Evolutionary conservation across 2,329 filamentous ascomycete genomes (phyloP), one percentile per base, ranked within the genome.

Genomic region (Clonostachys solani): DNA sequence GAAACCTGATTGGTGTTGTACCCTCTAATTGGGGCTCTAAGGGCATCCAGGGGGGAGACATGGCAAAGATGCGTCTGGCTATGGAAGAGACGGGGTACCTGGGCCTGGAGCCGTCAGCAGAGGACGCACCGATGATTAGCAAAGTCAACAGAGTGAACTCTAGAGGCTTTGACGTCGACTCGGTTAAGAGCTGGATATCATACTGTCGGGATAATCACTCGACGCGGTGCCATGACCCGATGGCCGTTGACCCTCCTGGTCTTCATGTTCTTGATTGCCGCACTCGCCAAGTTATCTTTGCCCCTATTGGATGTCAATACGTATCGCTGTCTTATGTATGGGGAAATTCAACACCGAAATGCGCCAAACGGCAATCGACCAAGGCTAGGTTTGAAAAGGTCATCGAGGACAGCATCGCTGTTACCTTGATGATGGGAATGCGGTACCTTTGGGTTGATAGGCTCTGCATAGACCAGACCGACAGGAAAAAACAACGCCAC

Each of bases 371-470:
- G 36, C 17, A n/a, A 18, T 12, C 36, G 15, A 3, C 36, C 10
- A n/a, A n/a, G 36, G 12, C 36, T 38, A 38, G 12, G 36, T n/a
- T 38, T 3, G 36, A 38, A 38, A 42, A 42, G 40, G 19, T 23
- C 19, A 42, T 42, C 8, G 16, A 42, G 18, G 57, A 59, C 40
- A 53, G 52, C 4, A 47, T 59, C 4, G 47, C 46, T 19, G 49
- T 56, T 33, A 52, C 55, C 7, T 43, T 37, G 12, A 46, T 49
- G 16, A 49, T 60, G 43, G 56, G 54, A 3, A 50, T 52, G 8
- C 41, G 42, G 4, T 60, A 54, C 41, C 50, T 62, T n/a, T 62
- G 60, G 59, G 49, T 61, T 16, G 59, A 62, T 23, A 50, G 54
- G 12, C 43, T 58, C 12, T 62, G 60, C 37, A 55, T 62, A 2